phyloP scores from a whole-genome alignment of 1,284 basidiomycete species.

The Cutaneotrichosporon sp. region DNA sequence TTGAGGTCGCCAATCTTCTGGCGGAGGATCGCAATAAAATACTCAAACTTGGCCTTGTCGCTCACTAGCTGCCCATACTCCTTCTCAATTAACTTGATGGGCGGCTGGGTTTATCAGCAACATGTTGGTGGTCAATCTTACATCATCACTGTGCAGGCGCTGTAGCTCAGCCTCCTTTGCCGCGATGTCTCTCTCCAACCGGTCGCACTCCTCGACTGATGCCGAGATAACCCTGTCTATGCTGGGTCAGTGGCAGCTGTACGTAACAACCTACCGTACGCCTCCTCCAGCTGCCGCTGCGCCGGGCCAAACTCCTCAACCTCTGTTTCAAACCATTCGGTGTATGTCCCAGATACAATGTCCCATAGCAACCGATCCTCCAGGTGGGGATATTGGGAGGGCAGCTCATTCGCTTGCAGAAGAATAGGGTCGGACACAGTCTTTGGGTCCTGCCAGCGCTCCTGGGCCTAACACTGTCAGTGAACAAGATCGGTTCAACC shows the following conservation, averaged over 20 bases:
- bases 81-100: conserved; percentile 38
- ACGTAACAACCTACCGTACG: conserved; percentile 56
- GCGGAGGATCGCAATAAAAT: conserved; percentile 39
- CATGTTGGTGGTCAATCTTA: conserved; percentile 14
- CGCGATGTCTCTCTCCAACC: conserved; percentile 29
- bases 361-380: conserved; percentile 70
- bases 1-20: conserved; percentile 44
- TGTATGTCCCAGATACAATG: conserved; percentile 66
- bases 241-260: background rate
- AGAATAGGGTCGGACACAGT: conserved; percentile 67
- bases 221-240: conserved; percentile 34
- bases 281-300: conserved; percentile 63
- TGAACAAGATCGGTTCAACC: too few relatives aligned
- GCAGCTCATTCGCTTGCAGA: conserved; percentile 29
- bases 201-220: conserved; percentile 34
- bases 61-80: conserved; percentile 42
- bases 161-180: conserved; percentile 32
- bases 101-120: conserved; percentile 26
- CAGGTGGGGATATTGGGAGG: conserved; percentile 39
- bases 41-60: conserved; percentile 46
- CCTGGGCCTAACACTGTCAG: conserved; percentile 46
- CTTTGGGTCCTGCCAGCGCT: conserved; percentile 58
- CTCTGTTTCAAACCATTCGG: conserved; percentile 61
- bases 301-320: conserved; percentile 67
- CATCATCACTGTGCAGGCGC: conserved; percentile 39